Percentiles rank a stretch among this genome's conserved stretches.
Evolutionary conservation across 169 alveolate genomes (phyloP).

Genomic region (Babesia bigemina): DNA sequence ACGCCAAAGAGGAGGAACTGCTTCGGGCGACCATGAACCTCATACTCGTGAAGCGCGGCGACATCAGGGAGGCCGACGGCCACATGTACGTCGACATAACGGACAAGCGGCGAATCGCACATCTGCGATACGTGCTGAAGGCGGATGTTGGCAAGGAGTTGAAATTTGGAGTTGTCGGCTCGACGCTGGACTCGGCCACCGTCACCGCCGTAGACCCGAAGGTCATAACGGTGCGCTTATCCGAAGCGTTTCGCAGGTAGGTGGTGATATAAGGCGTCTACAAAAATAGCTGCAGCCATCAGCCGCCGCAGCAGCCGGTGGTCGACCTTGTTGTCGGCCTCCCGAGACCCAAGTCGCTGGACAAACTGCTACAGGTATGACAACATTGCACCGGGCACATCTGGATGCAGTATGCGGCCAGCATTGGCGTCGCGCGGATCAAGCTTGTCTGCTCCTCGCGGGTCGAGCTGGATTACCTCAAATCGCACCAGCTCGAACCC

Average conservation of each 20-base stretch:
- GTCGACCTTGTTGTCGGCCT: slow-evolving; percentile 76
- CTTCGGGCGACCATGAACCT: slow-evolving; percentile 43
- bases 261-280: background rate
- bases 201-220: slow-evolving; percentile 16
- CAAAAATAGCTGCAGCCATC: slow-evolving; percentile 1
- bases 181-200: slow-evolving; percentile 49
- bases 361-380: slow-evolving; percentile 64
- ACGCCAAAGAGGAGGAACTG: background rate
- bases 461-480: slow-evolving; percentile 70
- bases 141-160: slow-evolving; percentile 55
- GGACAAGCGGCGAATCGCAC: slow-evolving; percentile 35
- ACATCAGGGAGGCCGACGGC: slow-evolving; percentile 25
- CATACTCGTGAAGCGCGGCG: slow-evolving; percentile 26
- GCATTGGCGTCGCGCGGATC: slow-evolving; percentile 75
- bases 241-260: slow-evolving; percentile 37
- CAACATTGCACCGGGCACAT: background rate
- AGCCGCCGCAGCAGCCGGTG: slow-evolving; percentile 47
- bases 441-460: slow-evolving; percentile 73
- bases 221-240: slow-evolving; percentile 22
- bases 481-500: slow-evolving; percentile 52
- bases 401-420: slow-evolving; percentile 64
- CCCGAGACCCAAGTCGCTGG: slow-evolving; percentile 78
- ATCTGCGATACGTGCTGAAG: slow-evolving; percentile 45
- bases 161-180: slow-evolving; percentile 42
- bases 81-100: slow-evolving; percentile 27